phyloP scores from a whole-genome alignment of 1,139 yeast genomes.

The Entelexis paramagnoliae region DNA sequence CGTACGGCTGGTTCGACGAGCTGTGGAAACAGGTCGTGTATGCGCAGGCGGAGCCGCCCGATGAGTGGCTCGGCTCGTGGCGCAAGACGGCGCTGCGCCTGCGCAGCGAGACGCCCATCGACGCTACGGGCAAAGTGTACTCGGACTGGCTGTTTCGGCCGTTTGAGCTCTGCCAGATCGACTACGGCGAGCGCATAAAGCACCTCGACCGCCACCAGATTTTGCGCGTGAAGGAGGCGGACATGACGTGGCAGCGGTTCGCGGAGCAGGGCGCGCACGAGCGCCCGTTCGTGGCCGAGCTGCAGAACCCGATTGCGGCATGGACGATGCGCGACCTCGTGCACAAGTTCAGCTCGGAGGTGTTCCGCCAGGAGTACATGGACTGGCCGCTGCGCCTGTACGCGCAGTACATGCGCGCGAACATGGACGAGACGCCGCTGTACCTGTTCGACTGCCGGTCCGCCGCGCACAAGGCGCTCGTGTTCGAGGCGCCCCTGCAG shows the following conservation, averaged over 20 bases:
- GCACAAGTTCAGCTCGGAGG: constrained; percentile 46
- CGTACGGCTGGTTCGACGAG: constrained; percentile 63
- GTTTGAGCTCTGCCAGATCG: constrained; percentile 63
- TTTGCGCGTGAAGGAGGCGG: constrained; percentile 24
- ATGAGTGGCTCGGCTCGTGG: constrained; percentile 71
- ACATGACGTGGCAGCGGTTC: constrained; percentile 41
- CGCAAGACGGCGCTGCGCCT: constrained; percentile 46
- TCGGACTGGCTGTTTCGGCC: constrained; percentile 69
- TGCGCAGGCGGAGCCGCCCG: constrained; percentile 25
- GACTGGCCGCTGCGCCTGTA: constrained; percentile 63
- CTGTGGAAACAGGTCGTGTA: constrained; percentile 53
- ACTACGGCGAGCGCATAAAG: constrained; percentile 36
- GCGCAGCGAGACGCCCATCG: constrained; percentile 34
- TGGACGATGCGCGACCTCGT: constrained; percentile 51
- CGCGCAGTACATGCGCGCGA: constrained; percentile 47
- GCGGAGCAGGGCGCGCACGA: constrained; percentile 37
- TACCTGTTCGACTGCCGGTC: constrained; percentile 76
- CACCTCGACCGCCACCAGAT: constrained; percentile 18
- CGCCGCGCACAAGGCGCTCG: constrained; percentile 50
- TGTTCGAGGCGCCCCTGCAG: constrained; percentile 45
- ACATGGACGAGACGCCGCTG: constrained; percentile 71
- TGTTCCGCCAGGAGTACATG: constrained; percentile 75
- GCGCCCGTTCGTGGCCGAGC: constrained; percentile 57
- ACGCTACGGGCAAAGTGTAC: constrained; percentile 34
- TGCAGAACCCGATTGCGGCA: constrained; percentile 35